Conservation (phyloP, 2,329 filamentous ascomycete genomes). For the Atkinsonella hypoxylon region DNA sequence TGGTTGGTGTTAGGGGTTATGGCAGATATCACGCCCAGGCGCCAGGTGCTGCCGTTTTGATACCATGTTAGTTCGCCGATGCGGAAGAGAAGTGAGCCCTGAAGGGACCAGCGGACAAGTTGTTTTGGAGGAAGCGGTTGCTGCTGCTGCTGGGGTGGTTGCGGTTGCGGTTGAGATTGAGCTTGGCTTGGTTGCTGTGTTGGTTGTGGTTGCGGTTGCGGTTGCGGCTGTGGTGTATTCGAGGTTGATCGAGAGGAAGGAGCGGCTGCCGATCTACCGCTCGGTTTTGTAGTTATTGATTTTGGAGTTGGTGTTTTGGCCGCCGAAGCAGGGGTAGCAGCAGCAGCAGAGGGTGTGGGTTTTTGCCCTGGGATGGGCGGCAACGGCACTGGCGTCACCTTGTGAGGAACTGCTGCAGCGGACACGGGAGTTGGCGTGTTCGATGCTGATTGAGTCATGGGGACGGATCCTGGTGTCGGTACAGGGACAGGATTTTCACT, state of each 20-base stretch:
- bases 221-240: slow-evolving; percentile 5
- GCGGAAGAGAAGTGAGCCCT: slow-evolving; percentile 29
- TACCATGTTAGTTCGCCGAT: slow-evolving; percentile 40
- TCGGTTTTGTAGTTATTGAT: slow-evolving; percentile 9
- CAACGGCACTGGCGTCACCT: slow-evolving; percentile 25
- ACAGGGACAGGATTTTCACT: slow-evolving; percentile 9
- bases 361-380: slow-evolving; percentile 22
- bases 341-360: slow-evolving; percentile 19
- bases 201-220: slow-evolving; percentile 8
- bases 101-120: slow-evolving; percentile 19
- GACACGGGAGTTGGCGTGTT: slow-evolving; percentile 5
- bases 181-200: slow-evolving; percentile 10
- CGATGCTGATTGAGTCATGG: slow-evolving; percentile 3
- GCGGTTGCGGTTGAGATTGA: not conserved
- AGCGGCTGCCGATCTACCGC: slow-evolving; percentile 11
- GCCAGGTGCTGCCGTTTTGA: slow-evolving; percentile 33
- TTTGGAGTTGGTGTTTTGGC: slow-evolving; percentile 1
- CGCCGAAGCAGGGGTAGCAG: not conserved
- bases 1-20: slow-evolving; percentile 14
- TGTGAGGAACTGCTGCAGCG: slow-evolving; percentile 9
- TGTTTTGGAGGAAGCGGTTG: slow-evolving; percentile 8
- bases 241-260: slow-evolving; percentile 5
- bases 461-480: slow-evolving; percentile 2
- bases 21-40: slow-evolving; percentile 31
- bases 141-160: slow-evolving; percentile 4